phyloP scores from a whole-genome alignment of 306 rosid species.

The Quercus aquifolioides region DNA sequence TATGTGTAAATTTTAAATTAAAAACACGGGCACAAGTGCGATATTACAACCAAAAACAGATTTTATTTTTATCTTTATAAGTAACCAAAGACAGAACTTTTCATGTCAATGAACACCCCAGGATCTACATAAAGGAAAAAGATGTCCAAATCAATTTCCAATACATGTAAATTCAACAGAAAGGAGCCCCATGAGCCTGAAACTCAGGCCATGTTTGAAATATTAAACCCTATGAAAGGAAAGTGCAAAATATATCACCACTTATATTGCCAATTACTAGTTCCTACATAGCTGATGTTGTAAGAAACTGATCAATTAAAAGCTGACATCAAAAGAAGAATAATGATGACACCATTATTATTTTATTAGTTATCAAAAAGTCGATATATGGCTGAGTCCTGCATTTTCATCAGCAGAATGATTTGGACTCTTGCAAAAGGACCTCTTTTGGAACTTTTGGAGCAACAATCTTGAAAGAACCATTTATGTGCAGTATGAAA shows the following conservation, averaged over 20 bases:
- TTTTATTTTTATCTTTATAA: no score
- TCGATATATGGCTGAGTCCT: no score
- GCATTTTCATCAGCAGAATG: no score
- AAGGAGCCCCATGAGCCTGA: neutral
- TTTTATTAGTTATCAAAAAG: no score
- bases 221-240: neutral
- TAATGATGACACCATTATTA: neutral
- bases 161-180: neutral
- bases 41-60: neutral
- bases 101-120: neutral
- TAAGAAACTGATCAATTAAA: neutral
- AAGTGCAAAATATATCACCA: neutral
- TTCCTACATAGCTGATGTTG: neutral
- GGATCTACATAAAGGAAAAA: neutral
- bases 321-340: neutral
- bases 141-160: neutral
- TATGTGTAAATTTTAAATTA: conserved; percentile 8
- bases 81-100: neutral
- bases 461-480: neutral
- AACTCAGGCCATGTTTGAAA: neutral
- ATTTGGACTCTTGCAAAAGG: no score
- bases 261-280: neutral
- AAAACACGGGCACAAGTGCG: neutral
- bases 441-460: neutral
- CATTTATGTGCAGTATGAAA: neutral